Evolutionary conservation across 192 early-diverging fungal species (phyloP).

Genomic region (Globomyces pollinis-pini): DNA sequence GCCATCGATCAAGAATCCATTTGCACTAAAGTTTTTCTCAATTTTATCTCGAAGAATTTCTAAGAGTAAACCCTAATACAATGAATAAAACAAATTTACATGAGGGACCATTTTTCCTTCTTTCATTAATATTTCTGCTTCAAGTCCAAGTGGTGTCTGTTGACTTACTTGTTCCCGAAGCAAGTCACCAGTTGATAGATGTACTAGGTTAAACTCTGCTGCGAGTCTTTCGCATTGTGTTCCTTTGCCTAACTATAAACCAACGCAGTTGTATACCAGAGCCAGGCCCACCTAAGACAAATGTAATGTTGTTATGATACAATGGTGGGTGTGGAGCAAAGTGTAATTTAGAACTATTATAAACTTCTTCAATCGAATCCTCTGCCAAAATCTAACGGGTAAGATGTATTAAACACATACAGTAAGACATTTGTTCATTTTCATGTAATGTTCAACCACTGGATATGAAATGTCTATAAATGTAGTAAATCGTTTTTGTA

Average conservation of each 20-base stretch:
- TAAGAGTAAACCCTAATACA: slow-evolving; percentile 9
- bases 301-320: slow-evolving; percentile 35
- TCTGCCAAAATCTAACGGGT: neutral
- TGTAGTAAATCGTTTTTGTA: slow-evolving; percentile 85
- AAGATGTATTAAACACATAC: neutral
- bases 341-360: neutral
- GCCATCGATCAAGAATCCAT: slow-evolving; percentile 27
- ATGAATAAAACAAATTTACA: neutral
- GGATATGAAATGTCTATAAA: slow-evolving; percentile 80
- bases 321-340: neutral
- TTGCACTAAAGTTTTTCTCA: slow-evolving; percentile 18
- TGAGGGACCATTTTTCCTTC: slow-evolving; percentile 91
- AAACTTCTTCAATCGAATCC: neutral
- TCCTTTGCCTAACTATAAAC: slow-evolving; percentile 62
- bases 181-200: slow-evolving; percentile 92
- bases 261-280: neutral
- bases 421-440: slow-evolving; percentile 26
- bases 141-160: slow-evolving; percentile 51
- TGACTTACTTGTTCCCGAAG: slow-evolving; percentile 78
- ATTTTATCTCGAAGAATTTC: slow-evolving; percentile 9
- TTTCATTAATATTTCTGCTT: slow-evolving; percentile 81
- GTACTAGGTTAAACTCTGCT: slow-evolving; percentile 81
- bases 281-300: slow-evolving; percentile 36
- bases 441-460: slow-evolving; percentile 65
- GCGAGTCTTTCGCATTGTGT: slow-evolving; percentile 86